These are phyloP conservation scores for Quercus bicolor DNA, from an alignment of 306 rosid genomes.

Conservation along the genomic window DNA sequence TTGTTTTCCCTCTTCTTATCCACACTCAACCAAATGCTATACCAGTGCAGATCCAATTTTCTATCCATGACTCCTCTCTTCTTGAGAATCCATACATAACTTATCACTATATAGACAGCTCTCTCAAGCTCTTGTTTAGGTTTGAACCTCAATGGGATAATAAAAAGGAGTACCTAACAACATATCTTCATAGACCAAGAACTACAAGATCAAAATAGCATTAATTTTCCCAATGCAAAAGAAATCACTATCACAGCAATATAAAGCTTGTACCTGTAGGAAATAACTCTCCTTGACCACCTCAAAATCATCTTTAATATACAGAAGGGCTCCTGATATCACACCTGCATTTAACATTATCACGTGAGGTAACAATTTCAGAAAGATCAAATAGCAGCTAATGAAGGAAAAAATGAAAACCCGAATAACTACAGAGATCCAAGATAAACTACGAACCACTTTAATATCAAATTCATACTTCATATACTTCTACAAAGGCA, in stretches of 20 bases:
- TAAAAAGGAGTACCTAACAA: constrained; percentile 4
- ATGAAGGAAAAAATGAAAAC: not conserved
- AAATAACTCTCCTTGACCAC: constrained; percentile 44
- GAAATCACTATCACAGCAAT: not conserved
- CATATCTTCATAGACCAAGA: too few species aligned
- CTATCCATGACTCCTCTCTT: not conserved
- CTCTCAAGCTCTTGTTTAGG: not conserved
- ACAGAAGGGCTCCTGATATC: constrained; percentile 55
- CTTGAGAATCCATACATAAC: not conserved
- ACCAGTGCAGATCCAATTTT: not conserved
- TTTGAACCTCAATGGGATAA: not conserved
- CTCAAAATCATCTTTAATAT: constrained; percentile 60
- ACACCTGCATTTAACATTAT: constrained; percentile 39
- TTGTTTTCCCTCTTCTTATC: not conserved
- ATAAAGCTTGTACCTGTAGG: constrained; percentile 39
- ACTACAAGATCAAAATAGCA: not conserved
- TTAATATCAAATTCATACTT: not conserved
- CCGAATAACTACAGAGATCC: not conserved
- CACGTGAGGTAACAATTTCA: not conserved
- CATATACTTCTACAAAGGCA: too few species aligned
- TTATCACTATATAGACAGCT: not conserved
- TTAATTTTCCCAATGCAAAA: not conserved
- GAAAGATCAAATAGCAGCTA: not conserved
- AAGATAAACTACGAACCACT: not conserved
- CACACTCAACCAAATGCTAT: not conserved